These are phyloP conservation scores for Mycosphaerelloides madeirae DNA, from an alignment of 2,329 filamentous ascomycete species.

Conservation along the genomic window DNA sequence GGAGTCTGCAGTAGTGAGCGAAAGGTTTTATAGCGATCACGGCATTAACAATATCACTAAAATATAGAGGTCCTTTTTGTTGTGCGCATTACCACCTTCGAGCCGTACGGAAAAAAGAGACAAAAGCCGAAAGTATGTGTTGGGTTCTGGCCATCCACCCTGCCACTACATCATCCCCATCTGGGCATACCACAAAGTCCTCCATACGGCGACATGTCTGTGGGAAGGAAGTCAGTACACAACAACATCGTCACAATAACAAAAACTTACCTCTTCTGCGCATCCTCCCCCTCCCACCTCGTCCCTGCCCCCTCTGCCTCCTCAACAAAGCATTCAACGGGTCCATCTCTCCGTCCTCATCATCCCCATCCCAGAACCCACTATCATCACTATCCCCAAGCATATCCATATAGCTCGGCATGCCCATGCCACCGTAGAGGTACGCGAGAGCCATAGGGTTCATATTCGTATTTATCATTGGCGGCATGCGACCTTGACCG, in stretches of 20 bases:
- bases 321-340: neutral
- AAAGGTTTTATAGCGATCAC: too few relatives aligned
- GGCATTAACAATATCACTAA: too few relatives aligned
- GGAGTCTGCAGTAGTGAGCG: too few relatives aligned
- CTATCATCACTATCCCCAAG: conserved; percentile 1
- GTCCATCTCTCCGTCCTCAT: conserved; percentile 5
- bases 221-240: too few relatives aligned
- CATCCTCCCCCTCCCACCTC: neutral
- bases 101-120: too few relatives aligned
- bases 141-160: too few relatives aligned
- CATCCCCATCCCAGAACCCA: conserved; percentile 11
- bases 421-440: neutral
- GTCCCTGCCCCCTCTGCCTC: neutral
- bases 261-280: too few relatives aligned
- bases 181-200: neutral
- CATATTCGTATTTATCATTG: neutral
- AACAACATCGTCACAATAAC: too few relatives aligned
- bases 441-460: conserved; percentile 1
- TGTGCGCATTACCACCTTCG: too few relatives aligned
- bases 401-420: neutral
- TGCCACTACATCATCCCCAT: neutral
- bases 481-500: neutral
- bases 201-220: neutral
- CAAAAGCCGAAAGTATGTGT: too few relatives aligned
- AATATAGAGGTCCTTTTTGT: too few relatives aligned